These are phyloP conservation scores for Linum usitatissimum DNA, from an alignment of 345 rosid genomes.

Conservation along the genomic window DNA sequence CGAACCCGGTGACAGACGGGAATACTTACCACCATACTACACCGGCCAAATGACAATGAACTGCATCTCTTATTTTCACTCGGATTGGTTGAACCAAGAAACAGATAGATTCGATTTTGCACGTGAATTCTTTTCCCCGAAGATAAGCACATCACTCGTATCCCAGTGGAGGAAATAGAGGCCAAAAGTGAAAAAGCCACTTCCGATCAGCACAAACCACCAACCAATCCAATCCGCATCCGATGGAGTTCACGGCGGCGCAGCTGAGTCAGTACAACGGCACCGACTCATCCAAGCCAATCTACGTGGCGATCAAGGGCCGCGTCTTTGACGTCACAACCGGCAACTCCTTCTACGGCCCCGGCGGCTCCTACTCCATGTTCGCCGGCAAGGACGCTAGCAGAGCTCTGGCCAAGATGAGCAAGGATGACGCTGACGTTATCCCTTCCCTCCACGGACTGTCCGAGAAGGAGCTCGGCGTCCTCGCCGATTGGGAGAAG, in stretches of 20 bases:
- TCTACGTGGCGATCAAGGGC: conserved; percentile 78
- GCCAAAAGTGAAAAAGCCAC: too few species aligned
- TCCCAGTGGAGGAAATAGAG: too few species aligned
- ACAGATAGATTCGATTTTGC: too few species aligned
- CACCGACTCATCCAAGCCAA: conserved; percentile 57
- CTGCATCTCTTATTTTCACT: too few species aligned
- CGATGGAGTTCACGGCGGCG: conserved; percentile 64
- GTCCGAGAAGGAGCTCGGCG: conserved; percentile 61
- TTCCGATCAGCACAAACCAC: not conserved
- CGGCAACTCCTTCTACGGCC: conserved; percentile 69
- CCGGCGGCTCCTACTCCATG: conserved; percentile 56
- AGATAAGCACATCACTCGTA: too few species aligned
- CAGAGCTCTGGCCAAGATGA: conserved; percentile 87
- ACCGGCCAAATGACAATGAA: too few species aligned
- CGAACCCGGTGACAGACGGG: too few species aligned
- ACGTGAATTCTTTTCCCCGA: too few species aligned
- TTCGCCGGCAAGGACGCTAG: conserved; percentile 83
- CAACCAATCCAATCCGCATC: not conserved
- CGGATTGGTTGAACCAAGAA: too few species aligned
- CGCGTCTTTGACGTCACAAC: conserved; percentile 66
- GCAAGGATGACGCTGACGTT: conserved; percentile 78
- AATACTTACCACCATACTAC: too few species aligned
- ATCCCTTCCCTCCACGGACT: conserved; percentile 53
- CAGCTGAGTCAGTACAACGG: conserved; percentile 65
- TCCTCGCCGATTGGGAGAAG: conserved; percentile 76